A percentile compares a stretch with the other conserved stretches of the same genome.
Evolutionary conservation across 805 yeast genomes (phyloP).

Genomic region (Lipomyces spencermartinsiae): DNA sequence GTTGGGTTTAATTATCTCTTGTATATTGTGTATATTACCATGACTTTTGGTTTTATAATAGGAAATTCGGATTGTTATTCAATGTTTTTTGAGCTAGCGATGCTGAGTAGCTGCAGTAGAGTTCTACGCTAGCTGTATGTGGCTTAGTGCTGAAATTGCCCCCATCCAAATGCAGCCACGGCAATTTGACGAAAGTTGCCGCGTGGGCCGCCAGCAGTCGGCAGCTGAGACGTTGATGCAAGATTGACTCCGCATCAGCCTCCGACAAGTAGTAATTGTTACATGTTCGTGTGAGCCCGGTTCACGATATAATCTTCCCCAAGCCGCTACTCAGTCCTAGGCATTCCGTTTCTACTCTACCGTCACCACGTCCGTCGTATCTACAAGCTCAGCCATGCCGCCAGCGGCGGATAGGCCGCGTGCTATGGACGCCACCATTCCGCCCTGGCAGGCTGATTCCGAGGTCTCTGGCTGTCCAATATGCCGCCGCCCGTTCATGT

Average conservation of each 20-base stretch:
- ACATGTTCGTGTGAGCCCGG: background rate
- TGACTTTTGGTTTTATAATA: background rate
- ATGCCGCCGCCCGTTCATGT: constrained; percentile 60
- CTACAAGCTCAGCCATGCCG: constrained; percentile 10
- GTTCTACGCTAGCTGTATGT: background rate
- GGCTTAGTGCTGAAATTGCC: background rate
- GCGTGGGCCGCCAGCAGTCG: background rate
- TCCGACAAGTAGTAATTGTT: background rate
- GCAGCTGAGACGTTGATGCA: background rate
- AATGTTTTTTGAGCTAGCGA: no score
- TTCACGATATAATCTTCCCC: background rate
- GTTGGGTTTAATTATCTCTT: background rate
- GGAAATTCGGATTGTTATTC: no score
- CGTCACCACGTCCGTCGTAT: constrained; percentile 18
- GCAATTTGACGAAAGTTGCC: background rate
- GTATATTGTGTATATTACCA: background rate
- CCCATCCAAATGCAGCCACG: background rate
- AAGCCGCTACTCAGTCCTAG: background rate
- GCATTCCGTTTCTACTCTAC: background rate
- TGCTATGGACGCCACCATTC: constrained; percentile 15
- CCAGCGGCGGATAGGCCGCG: constrained; percentile 14
- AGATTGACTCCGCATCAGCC: background rate
- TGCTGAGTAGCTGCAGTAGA: background rate
- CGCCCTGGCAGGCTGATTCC: constrained; percentile 73
- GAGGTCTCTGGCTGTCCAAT: constrained; percentile 59